These are phyloP conservation scores for Eucalyptus shirleyi DNA, from an alignment of 345 rosid species.

Conservation along the genomic window DNA sequence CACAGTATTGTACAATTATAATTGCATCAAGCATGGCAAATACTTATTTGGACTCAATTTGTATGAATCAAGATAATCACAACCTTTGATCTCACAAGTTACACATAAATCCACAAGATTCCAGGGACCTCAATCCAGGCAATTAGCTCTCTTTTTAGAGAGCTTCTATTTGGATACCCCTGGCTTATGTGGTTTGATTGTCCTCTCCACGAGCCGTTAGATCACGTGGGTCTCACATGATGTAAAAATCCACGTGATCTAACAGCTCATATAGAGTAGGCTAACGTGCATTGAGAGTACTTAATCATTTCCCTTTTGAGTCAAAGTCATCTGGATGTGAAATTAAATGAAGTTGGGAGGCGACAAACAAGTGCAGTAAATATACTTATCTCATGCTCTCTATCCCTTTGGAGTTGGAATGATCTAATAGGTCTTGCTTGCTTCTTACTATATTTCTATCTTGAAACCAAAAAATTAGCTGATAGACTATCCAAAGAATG, in stretches of 20 bases:
- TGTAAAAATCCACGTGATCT: not conserved
- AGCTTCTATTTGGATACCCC: not conserved
- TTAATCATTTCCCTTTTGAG: not conserved
- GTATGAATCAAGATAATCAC: not conserved
- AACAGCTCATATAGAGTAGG: not conserved
- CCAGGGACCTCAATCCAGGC: not conserved
- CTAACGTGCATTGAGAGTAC: not conserved
- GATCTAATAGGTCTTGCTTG: not conserved
- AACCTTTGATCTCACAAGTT: not conserved
- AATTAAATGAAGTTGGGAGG: constrained; percentile 3
- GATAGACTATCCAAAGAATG: not conserved
- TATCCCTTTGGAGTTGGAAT: not conserved
- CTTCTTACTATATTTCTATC: not conserved
- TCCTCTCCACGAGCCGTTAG: not conserved
- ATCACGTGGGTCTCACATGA: not conserved
- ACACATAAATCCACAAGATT: not conserved
- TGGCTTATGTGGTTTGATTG: not conserved
- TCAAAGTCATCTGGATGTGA: constrained; percentile 7
- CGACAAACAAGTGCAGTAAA: not conserved
- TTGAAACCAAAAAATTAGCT: not conserved
- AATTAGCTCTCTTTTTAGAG: not conserved
- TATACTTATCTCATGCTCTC: not conserved
- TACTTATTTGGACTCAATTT: not conserved
- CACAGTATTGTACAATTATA: not conserved
- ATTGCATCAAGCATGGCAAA: not conserved